Evolutionary conservation across 768 basidiomycete genomes (phyloP).

Genomic region (Lactarius akahatsu): DNA sequence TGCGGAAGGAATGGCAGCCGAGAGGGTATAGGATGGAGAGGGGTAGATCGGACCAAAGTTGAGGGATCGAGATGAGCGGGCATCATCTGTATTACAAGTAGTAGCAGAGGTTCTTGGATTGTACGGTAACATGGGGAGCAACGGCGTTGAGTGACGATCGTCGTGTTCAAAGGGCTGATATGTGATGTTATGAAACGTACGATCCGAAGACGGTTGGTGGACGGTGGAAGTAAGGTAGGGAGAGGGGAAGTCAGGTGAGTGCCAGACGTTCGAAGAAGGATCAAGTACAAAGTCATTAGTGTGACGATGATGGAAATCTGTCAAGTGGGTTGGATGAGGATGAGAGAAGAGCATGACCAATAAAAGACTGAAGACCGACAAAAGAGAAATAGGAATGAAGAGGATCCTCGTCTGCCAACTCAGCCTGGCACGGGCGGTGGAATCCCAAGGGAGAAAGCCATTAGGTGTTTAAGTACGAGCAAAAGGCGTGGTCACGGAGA

Average conservation of each 20-base stretch:
- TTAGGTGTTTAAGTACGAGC: conserved; percentile 29
- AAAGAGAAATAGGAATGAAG: conserved; percentile 10
- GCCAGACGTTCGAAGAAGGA: conserved; percentile 20
- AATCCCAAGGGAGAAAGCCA: conserved; percentile 24
- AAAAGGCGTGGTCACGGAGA: conserved; percentile 21
- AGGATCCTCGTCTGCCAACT: conserved; percentile 23
- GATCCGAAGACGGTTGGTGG: conserved; percentile 10
- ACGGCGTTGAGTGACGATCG: conserved; percentile 21
- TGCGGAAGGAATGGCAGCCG: conserved; percentile 21
- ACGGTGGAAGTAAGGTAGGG: conserved; percentile 12
- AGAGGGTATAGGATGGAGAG: conserved; percentile 26
- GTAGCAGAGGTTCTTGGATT: neutral
- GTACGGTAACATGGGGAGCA: conserved; percentile 26
- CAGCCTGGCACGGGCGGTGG: conserved; percentile 17
- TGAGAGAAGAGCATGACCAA: conserved; percentile 23
- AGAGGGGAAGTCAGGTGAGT: conserved; percentile 18
- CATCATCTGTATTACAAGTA: conserved; percentile 11
- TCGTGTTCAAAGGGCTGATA: conserved; percentile 16
- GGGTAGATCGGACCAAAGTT: conserved; percentile 19
- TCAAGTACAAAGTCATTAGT: conserved; percentile 7
- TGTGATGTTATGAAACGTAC: conserved; percentile 14
- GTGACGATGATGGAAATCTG: conserved; percentile 16
- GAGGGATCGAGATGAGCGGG: conserved; percentile 21
- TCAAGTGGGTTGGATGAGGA: conserved; percentile 6
- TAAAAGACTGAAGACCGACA: neutral